A percentile compares a stretch with the other conserved stretches of the same genome.
Conservation (phyloP, 352 stramenopile genomes). For the Globisporangium cylindrosporum region DNA sequence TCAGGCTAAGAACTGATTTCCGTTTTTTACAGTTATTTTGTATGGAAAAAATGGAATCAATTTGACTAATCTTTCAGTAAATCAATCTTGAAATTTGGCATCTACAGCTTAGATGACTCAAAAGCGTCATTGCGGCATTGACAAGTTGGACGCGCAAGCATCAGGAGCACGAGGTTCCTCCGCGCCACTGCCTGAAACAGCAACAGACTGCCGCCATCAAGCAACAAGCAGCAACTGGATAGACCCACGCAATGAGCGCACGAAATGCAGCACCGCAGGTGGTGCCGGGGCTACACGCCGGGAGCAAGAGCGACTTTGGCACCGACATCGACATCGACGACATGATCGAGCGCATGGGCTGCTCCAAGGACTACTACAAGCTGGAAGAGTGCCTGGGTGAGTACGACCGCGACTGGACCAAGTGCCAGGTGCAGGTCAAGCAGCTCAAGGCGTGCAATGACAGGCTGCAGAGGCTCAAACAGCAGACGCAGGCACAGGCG, state of each 20-base stretch:
- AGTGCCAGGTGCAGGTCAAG: slow-evolving; percentile 81
- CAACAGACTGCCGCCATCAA: background rate
- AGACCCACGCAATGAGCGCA: background rate
- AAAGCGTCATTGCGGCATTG: slow-evolving; percentile 9
- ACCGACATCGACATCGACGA: slow-evolving; percentile 79
- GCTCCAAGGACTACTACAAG: slow-evolving; percentile 82
- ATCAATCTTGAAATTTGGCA: no score
- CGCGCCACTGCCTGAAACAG: background rate
- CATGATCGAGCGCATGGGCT: slow-evolving; percentile 84
- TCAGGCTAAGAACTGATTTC: no score
- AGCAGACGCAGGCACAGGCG: slow-evolving; percentile 10
- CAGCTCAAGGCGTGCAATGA: slow-evolving; percentile 80
- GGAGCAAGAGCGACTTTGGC: slow-evolving; percentile 81
- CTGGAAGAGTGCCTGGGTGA: slow-evolving; percentile 83
- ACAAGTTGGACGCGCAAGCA: background rate
- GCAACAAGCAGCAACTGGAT: background rate
- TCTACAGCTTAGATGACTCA: background rate
- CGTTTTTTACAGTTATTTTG: background rate
- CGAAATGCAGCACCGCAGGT: slow-evolving; percentile 24
- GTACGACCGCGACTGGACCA: slow-evolving; percentile 82
- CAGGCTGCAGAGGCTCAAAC: slow-evolving; percentile 42
- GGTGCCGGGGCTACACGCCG: slow-evolving; percentile 63
- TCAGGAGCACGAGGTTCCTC: background rate
- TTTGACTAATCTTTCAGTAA: no score
- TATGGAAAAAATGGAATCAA: background rate